Conservation (phyloP, 208 protist genomes). For the Trypanosoma cruzi region DNA sequence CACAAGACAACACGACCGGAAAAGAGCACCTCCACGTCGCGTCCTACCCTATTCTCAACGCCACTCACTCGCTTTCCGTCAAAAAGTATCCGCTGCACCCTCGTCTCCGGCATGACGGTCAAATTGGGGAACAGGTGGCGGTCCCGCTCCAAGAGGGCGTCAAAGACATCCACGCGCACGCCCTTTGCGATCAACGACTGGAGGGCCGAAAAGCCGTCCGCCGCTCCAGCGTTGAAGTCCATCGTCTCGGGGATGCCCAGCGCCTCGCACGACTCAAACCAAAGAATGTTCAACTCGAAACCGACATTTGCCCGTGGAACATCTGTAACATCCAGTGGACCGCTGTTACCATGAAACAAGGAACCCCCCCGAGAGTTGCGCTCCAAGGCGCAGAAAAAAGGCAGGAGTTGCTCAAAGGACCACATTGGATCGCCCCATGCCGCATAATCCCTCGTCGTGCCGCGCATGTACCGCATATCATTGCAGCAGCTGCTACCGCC, state of each 20-base stretch:
- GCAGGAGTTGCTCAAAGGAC: conserved; percentile 57
- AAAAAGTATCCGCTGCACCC: conserved; percentile 42
- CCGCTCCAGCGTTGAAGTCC: conserved; percentile 59
- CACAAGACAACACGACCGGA: conserved; percentile 43
- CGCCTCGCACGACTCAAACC: conserved; percentile 82
- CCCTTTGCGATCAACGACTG: conserved; percentile 59
- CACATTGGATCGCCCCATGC: conserved; percentile 47
- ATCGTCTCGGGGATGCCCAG: conserved; percentile 44
- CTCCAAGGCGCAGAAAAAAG: conserved; percentile 50
- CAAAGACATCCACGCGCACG: conserved; percentile 52
- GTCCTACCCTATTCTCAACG: conserved; percentile 25
- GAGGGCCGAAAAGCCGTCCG: conserved; percentile 56
- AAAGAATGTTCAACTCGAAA: conserved; percentile 71
- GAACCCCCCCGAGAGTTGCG: conserved; percentile 39
- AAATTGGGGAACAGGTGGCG: conserved; percentile 41
- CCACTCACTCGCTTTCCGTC: conserved; percentile 19
- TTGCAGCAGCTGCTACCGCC: conserved; percentile 61
- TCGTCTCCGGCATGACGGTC: conserved; percentile 31
- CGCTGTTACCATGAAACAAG: conserved; percentile 38
- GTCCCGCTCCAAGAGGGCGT: conserved; percentile 35
- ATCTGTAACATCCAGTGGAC: conserved; percentile 48
- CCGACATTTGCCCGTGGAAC: conserved; percentile 53
- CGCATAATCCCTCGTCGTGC: conserved; percentile 32
- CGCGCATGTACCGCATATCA: conserved; percentile 73
- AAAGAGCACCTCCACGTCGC: conserved; percentile 5